Evolutionary conservation across 202 grass and related monocot genomes (phyloP), one percentile per base, ranked within the genome.

Genomic region (Saccharum hybrid): DNA sequence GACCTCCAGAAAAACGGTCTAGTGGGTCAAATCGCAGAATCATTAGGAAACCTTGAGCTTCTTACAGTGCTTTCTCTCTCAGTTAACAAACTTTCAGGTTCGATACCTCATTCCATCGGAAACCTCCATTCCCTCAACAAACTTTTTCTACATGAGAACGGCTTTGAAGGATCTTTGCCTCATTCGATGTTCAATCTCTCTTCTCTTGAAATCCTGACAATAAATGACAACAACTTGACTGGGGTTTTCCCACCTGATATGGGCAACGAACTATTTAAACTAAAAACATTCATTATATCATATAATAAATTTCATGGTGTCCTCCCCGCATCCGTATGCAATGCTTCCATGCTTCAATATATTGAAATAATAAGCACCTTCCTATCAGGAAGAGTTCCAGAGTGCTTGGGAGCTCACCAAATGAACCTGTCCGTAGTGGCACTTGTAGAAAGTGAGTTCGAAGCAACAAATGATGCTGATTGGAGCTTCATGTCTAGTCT

Each of bases 321-420:
- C 11, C 36, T 88, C 2, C 85, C 82, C 0, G 7, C 67, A 6
- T 88, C 79, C 8, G 19, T 88, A 12, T 81, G 74, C 65, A 90
- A 94, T 48, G 68, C 71, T 0, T 76, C 83, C 0, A 72, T 54
- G 73, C 68, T 88, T 12, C 4, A 75, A 8, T 0, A 2, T 3
- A 5, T 91, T 7, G 26, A 85, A 26, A 49, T 74, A 7, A 0
- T 2, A 1, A 1, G 15, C 1, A 90, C 83, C 48, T 80, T 64
- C 0, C 3, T 88, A 0, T 74, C 82, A 0, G 88, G 91, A 72
- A 82, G 2, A 0, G 85, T 90, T 54, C 88, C 88, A 0, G 0
- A 3, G 0, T 88, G 80, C 1, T 0, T 79, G 0, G 74, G 86
- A 5, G 0, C 4, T 45, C 36, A 18, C 13, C 80, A 83, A 4